Evolutionary conservation across 495 filamentous ascomycete species (phyloP).

Genomic region (Neurospora sp.): DNA sequence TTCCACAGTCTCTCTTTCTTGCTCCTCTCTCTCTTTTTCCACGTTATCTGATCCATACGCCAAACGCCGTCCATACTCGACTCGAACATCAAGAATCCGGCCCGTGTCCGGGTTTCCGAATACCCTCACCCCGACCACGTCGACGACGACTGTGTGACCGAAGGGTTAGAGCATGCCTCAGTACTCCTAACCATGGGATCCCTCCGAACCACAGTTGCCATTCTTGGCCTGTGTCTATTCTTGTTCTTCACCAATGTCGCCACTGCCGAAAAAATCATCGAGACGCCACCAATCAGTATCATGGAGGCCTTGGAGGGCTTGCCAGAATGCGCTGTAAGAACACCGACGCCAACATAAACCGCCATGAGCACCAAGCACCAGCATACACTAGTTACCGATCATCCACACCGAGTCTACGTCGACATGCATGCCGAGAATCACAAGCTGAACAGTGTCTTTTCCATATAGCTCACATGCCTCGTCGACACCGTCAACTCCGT

Average conservation of each 20-base stretch:
- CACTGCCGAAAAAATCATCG: not conserved
- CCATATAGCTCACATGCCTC: slow-evolving; percentile 4
- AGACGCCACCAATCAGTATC: not conserved
- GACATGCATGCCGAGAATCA: not conserved
- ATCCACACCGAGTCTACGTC: not conserved
- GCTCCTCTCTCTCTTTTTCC: not conserved
- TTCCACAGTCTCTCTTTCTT: not conserved
- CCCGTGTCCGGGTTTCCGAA: not conserved
- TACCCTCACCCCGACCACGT: not conserved
- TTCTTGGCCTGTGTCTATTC: slow-evolving; percentile 7
- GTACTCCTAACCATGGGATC: slow-evolving; percentile 2
- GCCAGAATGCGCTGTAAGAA: slow-evolving; percentile 6
- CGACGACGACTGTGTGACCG: not conserved
- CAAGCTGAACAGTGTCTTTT: slow-evolving; percentile 1
- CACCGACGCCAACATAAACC: not conserved
- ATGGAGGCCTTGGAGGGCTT: not conserved
- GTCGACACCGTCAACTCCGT: not conserved
- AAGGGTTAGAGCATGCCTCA: not conserved
- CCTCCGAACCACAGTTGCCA: slow-evolving; percentile 3
- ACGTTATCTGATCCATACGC: not conserved
- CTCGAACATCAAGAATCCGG: not conserved
- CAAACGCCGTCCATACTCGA: not conserved
- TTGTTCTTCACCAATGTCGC: not conserved
- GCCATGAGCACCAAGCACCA: not conserved
- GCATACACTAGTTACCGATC: not conserved